These are phyloP conservation scores for Amanita inopinata DNA, from an alignment of 768 basidiomycete genomes.

Conservation along the genomic window DNA sequence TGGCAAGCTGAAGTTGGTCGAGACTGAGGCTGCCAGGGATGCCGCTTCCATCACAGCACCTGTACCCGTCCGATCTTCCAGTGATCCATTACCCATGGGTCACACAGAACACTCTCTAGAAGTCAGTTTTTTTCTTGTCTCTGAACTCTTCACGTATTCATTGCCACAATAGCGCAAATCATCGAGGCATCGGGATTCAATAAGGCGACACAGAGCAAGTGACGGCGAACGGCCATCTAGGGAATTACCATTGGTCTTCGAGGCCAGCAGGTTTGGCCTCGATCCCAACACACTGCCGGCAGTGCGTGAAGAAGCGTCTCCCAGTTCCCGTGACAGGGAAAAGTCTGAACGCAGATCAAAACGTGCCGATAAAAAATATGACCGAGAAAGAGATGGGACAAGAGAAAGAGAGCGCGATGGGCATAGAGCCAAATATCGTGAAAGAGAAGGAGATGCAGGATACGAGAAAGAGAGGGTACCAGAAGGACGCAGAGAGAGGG, in stretches of 20 bases:
- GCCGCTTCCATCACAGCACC: not conserved
- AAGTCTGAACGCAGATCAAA: not conserved
- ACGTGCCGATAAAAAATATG: not conserved
- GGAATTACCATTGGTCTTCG: not conserved
- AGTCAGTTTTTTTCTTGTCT: not conserved
- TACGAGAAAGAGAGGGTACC: not conserved
- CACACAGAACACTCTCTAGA: not conserved
- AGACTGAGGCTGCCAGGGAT: not conserved
- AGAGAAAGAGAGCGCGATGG: not conserved
- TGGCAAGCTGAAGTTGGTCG: not conserved
- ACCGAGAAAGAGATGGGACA: not conserved
- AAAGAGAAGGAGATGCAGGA: conserved; percentile 1
- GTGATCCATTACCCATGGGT: conserved; percentile 1
- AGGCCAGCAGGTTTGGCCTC: not conserved
- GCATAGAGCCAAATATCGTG: conserved; percentile 2
- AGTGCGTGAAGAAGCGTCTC: not conserved
- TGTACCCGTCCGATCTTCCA: conserved; percentile 3
- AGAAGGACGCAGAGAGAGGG: not conserved
- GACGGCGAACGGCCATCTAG: too few species aligned
- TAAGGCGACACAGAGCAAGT: not conserved
- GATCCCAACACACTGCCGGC: not conserved
- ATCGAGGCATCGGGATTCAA: not conserved
- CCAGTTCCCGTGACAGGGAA: not conserved
- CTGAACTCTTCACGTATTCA: not conserved
- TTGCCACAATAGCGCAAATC: not conserved